Percentiles rank a stretch among this genome's conserved stretches.
These are phyloP conservation scores for Achaetomiella virescens DNA, from an alignment of 495 filamentous ascomycete species.

Conservation along the genomic window DNA sequence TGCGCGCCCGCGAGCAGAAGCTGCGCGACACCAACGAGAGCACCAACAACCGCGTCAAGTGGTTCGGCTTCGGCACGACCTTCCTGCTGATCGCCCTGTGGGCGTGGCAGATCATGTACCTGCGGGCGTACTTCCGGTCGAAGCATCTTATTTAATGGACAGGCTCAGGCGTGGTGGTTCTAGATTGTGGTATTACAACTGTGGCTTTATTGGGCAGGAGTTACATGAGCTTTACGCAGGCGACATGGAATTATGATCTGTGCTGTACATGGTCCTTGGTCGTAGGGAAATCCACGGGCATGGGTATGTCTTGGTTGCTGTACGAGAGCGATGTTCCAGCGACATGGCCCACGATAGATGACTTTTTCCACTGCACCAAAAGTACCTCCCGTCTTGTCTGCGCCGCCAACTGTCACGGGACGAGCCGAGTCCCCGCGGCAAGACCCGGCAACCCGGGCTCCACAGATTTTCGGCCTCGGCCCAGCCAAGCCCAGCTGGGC, in stretches of 20 bases:
- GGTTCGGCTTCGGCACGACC: constrained; percentile 95
- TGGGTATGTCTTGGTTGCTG: background rate
- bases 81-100: constrained; percentile 85
- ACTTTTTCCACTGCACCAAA: constrained; percentile 9
- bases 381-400: constrained; percentile 18
- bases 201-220: background rate
- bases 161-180: background rate
- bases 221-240: constrained; percentile 19
- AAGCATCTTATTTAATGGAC: constrained; percentile 21
- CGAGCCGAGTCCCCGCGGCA: background rate
- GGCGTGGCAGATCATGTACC: constrained; percentile 94
- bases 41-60: constrained; percentile 97
- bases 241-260: constrained; percentile 23
- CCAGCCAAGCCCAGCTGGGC: constrained; percentile 8
- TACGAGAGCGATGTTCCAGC: background rate
- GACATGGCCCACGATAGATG: background rate
- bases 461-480: constrained; percentile 12
- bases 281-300: background rate
- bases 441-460: constrained; percentile 1
- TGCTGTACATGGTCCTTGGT: constrained; percentile 9
- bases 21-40: constrained; percentile 98
- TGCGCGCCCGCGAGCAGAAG: constrained; percentile 84
- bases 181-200: constrained; percentile 8
- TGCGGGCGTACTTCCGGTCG: constrained; percentile 92
- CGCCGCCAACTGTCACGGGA: background rate